Evolutionary conservation across 371 early-diverging fungal species (phyloP).

Genomic region (Quaeritorhiza haematococci): DNA sequence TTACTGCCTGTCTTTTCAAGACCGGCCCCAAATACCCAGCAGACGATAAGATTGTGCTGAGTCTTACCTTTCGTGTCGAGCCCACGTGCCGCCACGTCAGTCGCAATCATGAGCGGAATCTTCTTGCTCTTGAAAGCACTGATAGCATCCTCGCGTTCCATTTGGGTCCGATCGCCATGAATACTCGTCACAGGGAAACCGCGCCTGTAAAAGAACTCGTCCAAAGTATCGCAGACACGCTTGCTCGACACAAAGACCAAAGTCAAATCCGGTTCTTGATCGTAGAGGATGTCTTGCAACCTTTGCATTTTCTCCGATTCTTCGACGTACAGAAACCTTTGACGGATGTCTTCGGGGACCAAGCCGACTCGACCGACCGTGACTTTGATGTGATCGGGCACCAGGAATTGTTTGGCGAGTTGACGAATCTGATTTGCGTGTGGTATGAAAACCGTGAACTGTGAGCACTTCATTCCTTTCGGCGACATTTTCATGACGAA

Average conservation of each 20-base stretch:
- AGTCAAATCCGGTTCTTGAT: conserved; percentile 48
- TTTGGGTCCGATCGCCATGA: conserved; percentile 66
- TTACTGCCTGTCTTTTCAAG: no score
- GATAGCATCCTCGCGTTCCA: conserved; percentile 41
- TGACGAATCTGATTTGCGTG: no score
- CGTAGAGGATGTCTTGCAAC: conserved; percentile 7
- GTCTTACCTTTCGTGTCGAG: conserved; percentile 88
- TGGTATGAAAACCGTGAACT: no score
- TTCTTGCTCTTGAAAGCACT: conserved; percentile 31
- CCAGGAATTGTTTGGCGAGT: neutral
- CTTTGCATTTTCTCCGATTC: neutral
- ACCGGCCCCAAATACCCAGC: no score
- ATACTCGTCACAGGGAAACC: conserved; percentile 68
- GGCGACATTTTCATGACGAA: no score
- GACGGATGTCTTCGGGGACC: neutral
- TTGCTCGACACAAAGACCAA: conserved; percentile 84
- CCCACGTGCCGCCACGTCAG: conserved; percentile 57
- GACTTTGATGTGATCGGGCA: neutral
- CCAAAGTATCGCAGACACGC: conserved; percentile 62
- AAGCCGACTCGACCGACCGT: neutral
- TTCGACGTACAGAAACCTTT: neutral
- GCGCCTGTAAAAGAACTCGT: conserved; percentile 57
- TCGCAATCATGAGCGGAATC: conserved; percentile 50
- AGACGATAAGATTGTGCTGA: no score
- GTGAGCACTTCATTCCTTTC: no score